Evolutionary conservation across 805 yeast genomes (phyloP), one percentile per base, ranked within the genome.

Genomic region (Myxozyma lipomycoides): DNA sequence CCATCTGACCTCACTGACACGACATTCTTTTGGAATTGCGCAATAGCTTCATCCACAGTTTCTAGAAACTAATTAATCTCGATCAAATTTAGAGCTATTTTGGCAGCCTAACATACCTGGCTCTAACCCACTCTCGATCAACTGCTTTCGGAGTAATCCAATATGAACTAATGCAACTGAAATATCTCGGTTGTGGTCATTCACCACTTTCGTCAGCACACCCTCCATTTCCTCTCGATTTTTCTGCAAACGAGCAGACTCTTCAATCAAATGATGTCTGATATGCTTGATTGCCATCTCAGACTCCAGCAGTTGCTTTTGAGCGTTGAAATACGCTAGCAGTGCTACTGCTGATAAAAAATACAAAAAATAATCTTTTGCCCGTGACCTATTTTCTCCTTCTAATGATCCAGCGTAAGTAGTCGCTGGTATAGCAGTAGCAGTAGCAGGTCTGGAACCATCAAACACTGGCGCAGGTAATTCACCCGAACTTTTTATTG

Each of bases 101-200:
- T n/a, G n/a, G n/a, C n/a, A n/a, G n/a, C n/a, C n/a, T 28, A 9
- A 28, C 32, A 12, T 35, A 17, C 38, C 38, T 12, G 45, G 50
- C 24, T 43, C 46, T 4, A 43, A n/a, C 4, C 46, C 46, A 15
- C 6, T 17, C 24, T 43, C 46, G 45, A 43, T 23, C 28, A 43
- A 36, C 18, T 43, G 46, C 46, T 43, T 43, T 5, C 46, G n/a
- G 17, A 43, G 28, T 28, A 43, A 4, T 12, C 47, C 46, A 5
- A 43, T 44, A 21, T 43, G 46, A 24, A 43, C 28, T 7, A 43
- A 30, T 5, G 43, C 36, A 9, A 40, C 18, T 23, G 43, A 23
- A 35, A 18, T 37, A 15, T 37, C 23, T 18, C 40, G 40, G n/a
- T 37, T 37, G 10, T 15, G 7, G 19, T 18, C 15, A 15, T n/a